Evolutionary conservation across 495 filamentous ascomycete species (phyloP).

Genomic region (Elaphomyces granulatus): DNA sequence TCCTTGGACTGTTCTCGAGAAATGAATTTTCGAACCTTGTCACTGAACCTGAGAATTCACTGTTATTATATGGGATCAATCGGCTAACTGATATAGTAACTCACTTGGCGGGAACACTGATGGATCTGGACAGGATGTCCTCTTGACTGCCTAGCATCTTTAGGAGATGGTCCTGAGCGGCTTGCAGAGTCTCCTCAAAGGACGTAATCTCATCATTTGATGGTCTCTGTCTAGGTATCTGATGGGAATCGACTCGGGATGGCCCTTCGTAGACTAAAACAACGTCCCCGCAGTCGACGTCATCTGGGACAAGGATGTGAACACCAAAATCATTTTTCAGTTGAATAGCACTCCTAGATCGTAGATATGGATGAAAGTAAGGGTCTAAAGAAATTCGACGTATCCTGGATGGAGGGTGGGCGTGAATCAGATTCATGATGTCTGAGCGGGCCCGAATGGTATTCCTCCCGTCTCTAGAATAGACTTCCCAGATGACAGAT

Average conservation of each 20-base stretch:
- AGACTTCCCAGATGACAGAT: constrained; percentile 68
- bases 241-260: constrained; percentile 40
- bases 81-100: too few relatives aligned
- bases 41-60: constrained; percentile 38
- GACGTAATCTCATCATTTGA: constrained; percentile 42
- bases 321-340: constrained; percentile 66
- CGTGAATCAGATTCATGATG: constrained; percentile 63
- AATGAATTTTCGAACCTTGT: constrained; percentile 65
- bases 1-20: constrained; percentile 51
- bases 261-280: constrained; percentile 75
- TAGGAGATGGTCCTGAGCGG: constrained; percentile 58
- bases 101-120: constrained; percentile 62
- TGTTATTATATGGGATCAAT: constrained; percentile 2
- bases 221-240: constrained; percentile 51
- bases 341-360: constrained; percentile 43
- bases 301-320: constrained; percentile 58
- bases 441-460: constrained; percentile 65
- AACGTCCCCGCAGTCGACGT: constrained; percentile 47
- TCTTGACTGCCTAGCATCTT: constrained; percentile 56
- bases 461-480: constrained; percentile 70
- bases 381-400: constrained; percentile 59
- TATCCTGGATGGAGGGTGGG: constrained; percentile 65
- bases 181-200: constrained; percentile 54
- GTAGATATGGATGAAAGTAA: constrained; percentile 71
- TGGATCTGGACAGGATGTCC: constrained; percentile 45